A percentile compares a stretch with the other conserved stretches of the same genome.
phyloP scores from a whole-genome alignment of 768 basidiomycete species.

The Cystofilobasidium ferigula region DNA sequence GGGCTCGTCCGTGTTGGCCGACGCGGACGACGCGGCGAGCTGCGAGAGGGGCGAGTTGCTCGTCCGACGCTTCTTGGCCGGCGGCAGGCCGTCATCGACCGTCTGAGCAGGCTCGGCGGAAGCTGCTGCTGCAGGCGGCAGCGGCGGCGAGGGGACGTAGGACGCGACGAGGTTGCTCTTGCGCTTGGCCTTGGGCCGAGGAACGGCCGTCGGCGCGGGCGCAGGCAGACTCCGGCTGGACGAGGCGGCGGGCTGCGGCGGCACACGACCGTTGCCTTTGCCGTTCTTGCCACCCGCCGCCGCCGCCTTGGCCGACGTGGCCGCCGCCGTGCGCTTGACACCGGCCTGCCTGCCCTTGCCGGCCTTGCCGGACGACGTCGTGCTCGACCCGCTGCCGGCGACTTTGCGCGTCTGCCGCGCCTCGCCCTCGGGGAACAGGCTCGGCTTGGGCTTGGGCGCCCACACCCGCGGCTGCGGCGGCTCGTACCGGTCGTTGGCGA shows the following conservation, averaged over 20 bases:
- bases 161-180: neutral
- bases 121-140: no score
- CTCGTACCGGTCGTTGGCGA: neutral
- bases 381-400: neutral
- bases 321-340: neutral
- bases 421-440: neutral
- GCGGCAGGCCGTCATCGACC: neutral
- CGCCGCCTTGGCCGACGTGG: neutral
- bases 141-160: neutral
- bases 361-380: neutral
- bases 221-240: neutral
- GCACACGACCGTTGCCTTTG: no score
- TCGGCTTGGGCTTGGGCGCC: neutral
- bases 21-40: neutral
- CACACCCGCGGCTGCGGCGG: neutral
- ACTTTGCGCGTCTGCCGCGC: neutral
- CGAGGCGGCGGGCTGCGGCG: no score
- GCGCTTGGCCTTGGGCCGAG: neutral
- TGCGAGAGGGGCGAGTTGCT: slow-evolving; percentile 1
- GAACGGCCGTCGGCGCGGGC: neutral
- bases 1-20: neutral
- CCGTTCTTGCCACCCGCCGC: no score
- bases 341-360: neutral
- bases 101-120: neutral
- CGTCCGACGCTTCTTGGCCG: neutral